Conservation (phyloP, 2,329 filamentous ascomycete genomes). For the Stachybotrys chartarum region DNA sequence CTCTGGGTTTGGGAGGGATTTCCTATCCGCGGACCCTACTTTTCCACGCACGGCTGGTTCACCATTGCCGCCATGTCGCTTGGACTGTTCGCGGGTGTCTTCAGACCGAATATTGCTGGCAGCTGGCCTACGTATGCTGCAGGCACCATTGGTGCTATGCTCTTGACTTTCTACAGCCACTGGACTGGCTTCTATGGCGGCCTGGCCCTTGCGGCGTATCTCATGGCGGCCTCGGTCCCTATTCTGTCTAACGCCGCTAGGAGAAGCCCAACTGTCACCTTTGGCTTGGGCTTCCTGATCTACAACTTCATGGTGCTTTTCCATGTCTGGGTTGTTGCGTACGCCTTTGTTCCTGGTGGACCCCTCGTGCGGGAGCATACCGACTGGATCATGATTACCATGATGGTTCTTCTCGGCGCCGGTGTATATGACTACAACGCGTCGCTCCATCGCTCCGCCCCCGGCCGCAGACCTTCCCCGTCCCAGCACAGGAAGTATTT, state of each 20-base stretch:
- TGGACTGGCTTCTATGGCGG: slow-evolving; percentile 90
- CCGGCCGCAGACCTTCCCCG: slow-evolving; percentile 19
- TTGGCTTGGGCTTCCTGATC: slow-evolving; percentile 80
- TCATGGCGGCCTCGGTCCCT: slow-evolving; percentile 71
- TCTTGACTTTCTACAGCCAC: slow-evolving; percentile 69
- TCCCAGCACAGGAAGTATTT: slow-evolving; percentile 46
- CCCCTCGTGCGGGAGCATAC: slow-evolving; percentile 89
- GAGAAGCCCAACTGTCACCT: slow-evolving; percentile 70
- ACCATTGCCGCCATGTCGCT: slow-evolving; percentile 82
- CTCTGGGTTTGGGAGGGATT: slow-evolving; percentile 97
- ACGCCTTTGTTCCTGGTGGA: slow-evolving; percentile 94
- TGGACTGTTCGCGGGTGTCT: slow-evolving; percentile 71
- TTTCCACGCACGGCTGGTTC: slow-evolving; percentile 82
- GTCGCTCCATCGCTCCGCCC: slow-evolving; percentile 22
- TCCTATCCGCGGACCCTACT: slow-evolving; percentile 78
- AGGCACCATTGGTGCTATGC: slow-evolving; percentile 70
- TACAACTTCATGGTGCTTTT: slow-evolving; percentile 96
- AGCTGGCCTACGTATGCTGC: slow-evolving; percentile 75
- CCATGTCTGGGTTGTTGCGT: slow-evolving; percentile 97
- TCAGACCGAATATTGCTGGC: slow-evolving; percentile 60
- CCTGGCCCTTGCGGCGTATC: slow-evolving; percentile 66
- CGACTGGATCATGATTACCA: slow-evolving; percentile 88
- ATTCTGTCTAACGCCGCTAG: slow-evolving; percentile 70
- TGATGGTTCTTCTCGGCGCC: slow-evolving; percentile 75
- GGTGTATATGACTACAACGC: slow-evolving; percentile 70